Percentiles rank a stretch among this genome's conserved stretches.
Evolutionary conservation across 306 rosid genomes (phyloP).

Genomic region (Abrus pulchellus): DNA sequence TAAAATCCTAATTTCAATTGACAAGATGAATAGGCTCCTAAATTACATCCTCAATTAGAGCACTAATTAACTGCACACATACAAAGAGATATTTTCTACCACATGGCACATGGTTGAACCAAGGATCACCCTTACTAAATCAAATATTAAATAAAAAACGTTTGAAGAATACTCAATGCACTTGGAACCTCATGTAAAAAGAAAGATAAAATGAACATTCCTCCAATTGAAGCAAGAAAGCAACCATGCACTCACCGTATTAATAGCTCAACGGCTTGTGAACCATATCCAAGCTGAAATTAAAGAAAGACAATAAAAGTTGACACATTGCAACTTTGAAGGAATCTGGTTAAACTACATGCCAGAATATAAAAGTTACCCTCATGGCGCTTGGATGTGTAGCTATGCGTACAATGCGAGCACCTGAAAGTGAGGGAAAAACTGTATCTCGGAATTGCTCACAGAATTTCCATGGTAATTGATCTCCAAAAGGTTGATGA

Average conservation of each 20-base stretch:
- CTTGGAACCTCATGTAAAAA: slow-evolving; percentile 26
- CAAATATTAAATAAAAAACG: background rate
- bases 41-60: slow-evolving; percentile 8
- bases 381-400: slow-evolving; percentile 95
- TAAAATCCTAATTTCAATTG: background rate
- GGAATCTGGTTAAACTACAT: slow-evolving; percentile 41
- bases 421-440: slow-evolving; percentile 93
- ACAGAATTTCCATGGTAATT: slow-evolving; percentile 94
- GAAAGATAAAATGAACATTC: slow-evolving; percentile 25
- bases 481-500: slow-evolving; percentile 90
- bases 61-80: background rate
- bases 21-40: slow-evolving; percentile 10
- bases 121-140: slow-evolving; percentile 27
- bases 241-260: slow-evolving; percentile 71
- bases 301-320: slow-evolving; percentile 30
- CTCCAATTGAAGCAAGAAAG: slow-evolving; percentile 29
- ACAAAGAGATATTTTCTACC: slow-evolving; percentile 29
- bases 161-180: slow-evolving; percentile 13
- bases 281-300: slow-evolving; percentile 94
- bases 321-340: slow-evolving; percentile 12
- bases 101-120: background rate
- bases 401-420: slow-evolving; percentile 97
- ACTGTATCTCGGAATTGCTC: slow-evolving; percentile 91
- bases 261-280: slow-evolving; percentile 95
- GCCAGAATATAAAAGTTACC: slow-evolving; percentile 57